Percentiles rank a stretch among this genome's conserved stretches.
Conservation (phyloP, 2,329 filamentous ascomycete genomes). For the Cercospora citrullina region DNA sequence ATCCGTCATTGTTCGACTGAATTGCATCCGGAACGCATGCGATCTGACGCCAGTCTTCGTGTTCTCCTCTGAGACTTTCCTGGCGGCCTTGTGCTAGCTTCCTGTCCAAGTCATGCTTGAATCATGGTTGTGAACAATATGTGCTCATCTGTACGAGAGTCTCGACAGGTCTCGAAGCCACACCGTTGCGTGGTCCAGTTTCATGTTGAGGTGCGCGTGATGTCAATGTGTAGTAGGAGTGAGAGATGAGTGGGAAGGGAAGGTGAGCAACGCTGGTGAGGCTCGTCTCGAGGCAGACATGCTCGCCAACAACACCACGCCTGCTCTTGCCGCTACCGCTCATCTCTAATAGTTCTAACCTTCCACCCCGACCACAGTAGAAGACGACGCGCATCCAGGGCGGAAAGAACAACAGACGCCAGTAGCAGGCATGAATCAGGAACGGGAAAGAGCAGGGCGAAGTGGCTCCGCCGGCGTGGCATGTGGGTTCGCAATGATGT, state of each 20-base stretch:
- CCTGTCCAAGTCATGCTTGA: neutral
- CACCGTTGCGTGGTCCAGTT: neutral
- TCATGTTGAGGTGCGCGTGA: neutral
- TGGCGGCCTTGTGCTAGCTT: neutral
- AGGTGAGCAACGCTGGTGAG: neutral
- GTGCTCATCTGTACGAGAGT: neutral
- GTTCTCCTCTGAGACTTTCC: neutral
- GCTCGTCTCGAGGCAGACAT: neutral
- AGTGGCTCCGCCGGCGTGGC: constrained; percentile 1
- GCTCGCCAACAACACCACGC: neutral
- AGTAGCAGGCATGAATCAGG: neutral
- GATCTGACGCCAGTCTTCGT: neutral
- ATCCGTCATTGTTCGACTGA: neutral
- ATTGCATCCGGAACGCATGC: neutral
- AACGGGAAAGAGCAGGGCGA: neutral
- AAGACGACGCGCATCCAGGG: neutral
- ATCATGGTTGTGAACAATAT: neutral
- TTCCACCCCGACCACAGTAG: neutral
- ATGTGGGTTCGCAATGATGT: constrained; percentile 4
- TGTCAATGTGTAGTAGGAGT: neutral
- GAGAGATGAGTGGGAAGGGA: neutral
- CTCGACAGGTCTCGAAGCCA: neutral
- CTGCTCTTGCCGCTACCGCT: neutral
- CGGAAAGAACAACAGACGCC: neutral
- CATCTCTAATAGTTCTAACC: too few species aligned